Conservation (phyloP, 345 rosid genomes). For the Microthlaspi erraticum region DNA sequence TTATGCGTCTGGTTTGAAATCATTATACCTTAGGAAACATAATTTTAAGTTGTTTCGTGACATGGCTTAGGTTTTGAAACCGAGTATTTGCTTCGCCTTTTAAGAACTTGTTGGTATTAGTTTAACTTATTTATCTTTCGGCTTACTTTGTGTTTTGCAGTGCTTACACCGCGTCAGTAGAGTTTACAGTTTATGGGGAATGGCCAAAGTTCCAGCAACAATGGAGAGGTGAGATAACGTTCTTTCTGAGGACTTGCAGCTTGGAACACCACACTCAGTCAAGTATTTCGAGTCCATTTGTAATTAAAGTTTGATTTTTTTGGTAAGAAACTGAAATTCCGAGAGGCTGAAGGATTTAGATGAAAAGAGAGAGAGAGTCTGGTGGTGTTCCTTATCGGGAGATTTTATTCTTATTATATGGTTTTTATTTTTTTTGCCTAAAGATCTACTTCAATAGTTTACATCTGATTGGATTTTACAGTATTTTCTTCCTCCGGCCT, state of each 20-base stretch:
- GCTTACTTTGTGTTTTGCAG: too few species aligned
- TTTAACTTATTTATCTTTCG: slow-evolving; percentile 23
- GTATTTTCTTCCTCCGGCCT: not conserved
- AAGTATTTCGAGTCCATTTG: slow-evolving; percentile 27
- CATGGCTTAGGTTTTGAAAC: slow-evolving; percentile 7
- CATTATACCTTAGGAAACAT: slow-evolving; percentile 28
- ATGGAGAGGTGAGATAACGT: slow-evolving; percentile 11
- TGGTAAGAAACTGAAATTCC: too few species aligned
- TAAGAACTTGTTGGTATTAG: not conserved
- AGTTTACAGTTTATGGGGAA: too few species aligned
- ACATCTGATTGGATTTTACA: slow-evolving; percentile 6
- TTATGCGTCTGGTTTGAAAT: slow-evolving; percentile 4
- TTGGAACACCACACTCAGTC: slow-evolving; percentile 15
- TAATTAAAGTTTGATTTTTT: slow-evolving; percentile 33
- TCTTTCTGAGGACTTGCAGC: slow-evolving; percentile 10
- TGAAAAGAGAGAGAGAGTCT: too few species aligned
- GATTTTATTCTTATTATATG: too few species aligned
- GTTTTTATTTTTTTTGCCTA: slow-evolving; percentile 1
- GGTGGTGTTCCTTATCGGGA: too few species aligned
- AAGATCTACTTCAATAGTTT: not conserved
- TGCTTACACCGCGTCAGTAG: too few species aligned
- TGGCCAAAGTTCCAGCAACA: slow-evolving; percentile 22
- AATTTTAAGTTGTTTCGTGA: not conserved
- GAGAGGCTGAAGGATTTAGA: too few species aligned
- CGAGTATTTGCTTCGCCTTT: slow-evolving; percentile 4